phyloP scores from a whole-genome alignment of 768 basidiomycete genomes.

The Candolleomyces eurysporus region DNA sequence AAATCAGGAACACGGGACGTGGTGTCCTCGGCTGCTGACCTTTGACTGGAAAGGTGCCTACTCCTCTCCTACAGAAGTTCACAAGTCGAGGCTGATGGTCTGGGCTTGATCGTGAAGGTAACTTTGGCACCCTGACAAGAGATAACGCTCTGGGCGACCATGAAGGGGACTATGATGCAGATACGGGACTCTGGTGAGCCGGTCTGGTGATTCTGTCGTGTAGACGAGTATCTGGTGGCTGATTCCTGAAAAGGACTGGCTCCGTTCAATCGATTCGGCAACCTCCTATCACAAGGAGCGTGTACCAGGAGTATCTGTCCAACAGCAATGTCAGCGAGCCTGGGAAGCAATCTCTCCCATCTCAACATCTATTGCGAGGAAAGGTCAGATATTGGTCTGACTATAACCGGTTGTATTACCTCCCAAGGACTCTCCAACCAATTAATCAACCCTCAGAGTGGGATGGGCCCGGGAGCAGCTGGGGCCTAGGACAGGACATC shows the following conservation, averaged over 20 bases:
- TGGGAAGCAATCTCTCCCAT: background rate
- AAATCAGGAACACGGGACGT: slow-evolving; percentile 43
- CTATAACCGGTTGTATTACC: slow-evolving; percentile 61
- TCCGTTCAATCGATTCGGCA: slow-evolving; percentile 13
- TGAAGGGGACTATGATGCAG: slow-evolving; percentile 21
- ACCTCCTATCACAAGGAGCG: slow-evolving; percentile 45
- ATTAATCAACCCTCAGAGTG: slow-evolving; percentile 58
- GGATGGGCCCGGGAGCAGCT: slow-evolving; percentile 53
- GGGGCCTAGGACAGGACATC: slow-evolving; percentile 49
- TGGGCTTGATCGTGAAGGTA: slow-evolving; percentile 38
- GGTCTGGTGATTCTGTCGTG: background rate
- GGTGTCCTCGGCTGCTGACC: slow-evolving; percentile 61
- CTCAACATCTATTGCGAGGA: slow-evolving; percentile 15
- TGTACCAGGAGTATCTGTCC: slow-evolving; percentile 49
- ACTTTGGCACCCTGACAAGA: slow-evolving; percentile 60
- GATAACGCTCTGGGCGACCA: slow-evolving; percentile 35
- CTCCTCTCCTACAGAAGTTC: slow-evolving; percentile 1
- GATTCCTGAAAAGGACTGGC: slow-evolving; percentile 8
- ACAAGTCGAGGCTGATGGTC: background rate
- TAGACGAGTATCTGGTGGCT: background rate
- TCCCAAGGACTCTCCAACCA: slow-evolving; percentile 62
- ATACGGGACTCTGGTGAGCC: slow-evolving; percentile 11
- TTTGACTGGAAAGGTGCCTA: slow-evolving; percentile 65
- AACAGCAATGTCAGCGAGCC: slow-evolving; percentile 13
- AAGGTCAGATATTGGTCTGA: slow-evolving; percentile 67